phyloP scores from a whole-genome alignment of 371 early-diverging fungal genomes.

The Zopfochytrium polystomum region DNA sequence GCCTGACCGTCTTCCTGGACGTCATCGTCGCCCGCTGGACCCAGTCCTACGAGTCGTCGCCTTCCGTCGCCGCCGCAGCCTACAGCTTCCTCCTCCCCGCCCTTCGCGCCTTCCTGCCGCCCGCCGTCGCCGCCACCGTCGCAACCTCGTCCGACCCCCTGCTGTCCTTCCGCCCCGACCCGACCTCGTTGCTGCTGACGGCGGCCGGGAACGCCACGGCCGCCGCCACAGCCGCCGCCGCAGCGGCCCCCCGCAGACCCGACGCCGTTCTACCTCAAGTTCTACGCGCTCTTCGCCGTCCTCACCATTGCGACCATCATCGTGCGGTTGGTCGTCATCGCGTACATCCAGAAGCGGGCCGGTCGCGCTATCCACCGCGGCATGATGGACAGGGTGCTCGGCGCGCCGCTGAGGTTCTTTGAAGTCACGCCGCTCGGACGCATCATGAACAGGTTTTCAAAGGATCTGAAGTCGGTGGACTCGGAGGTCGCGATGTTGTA shows the following conservation, averaged over 20 bases:
- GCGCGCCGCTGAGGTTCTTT: constrained; percentile 67
- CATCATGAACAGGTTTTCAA: constrained; percentile 52
- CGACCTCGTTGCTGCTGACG: too few species aligned
- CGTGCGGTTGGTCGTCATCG: constrained; percentile 4
- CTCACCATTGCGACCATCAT: too few species aligned
- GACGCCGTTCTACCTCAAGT: too few species aligned
- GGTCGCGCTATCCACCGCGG: constrained; percentile 15
- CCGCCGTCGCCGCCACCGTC: too few species aligned
- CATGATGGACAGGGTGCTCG: constrained; percentile 18
- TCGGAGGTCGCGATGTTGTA: not conserved
- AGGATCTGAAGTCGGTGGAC: constrained; percentile 17
- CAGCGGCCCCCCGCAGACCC: too few species aligned
- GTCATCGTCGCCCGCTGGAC: constrained; percentile 8
- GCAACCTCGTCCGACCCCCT: too few species aligned
- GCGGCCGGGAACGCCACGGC: too few species aligned
- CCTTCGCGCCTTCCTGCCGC: too few species aligned
- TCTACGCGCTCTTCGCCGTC: too few species aligned
- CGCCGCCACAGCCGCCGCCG: too few species aligned
- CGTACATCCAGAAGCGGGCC: constrained; percentile 10
- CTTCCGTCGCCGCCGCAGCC: not conserved
- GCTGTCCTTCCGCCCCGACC: constrained; percentile 5
- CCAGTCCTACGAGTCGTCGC: not conserved
- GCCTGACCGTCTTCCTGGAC: constrained; percentile 12
- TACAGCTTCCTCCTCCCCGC: not conserved
- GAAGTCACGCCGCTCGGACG: too few species aligned